Evolutionary conservation across 306 rosid genomes (phyloP).

Genomic region (Cicer pinnatifidum): DNA sequence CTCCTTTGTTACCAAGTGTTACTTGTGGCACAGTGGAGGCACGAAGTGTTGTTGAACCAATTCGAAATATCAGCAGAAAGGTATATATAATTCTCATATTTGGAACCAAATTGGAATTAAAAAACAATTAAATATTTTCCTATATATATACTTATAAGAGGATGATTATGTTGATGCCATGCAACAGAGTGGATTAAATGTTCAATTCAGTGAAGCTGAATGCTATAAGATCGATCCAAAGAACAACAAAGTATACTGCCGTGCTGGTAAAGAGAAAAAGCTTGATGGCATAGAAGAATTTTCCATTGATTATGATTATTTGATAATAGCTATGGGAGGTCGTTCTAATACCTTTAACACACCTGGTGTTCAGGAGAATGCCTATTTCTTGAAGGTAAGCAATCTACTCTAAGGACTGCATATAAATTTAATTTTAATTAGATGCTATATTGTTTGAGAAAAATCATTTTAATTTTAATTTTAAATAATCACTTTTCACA

Average conservation of each 20-base stretch:
- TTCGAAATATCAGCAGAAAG: slow-evolving; percentile 73
- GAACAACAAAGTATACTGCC: slow-evolving; percentile 74
- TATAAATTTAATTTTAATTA: too few species aligned
- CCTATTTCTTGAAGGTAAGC: slow-evolving; percentile 84
- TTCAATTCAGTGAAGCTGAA: slow-evolving; percentile 77
- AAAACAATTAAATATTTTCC: background rate
- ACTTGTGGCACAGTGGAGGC: slow-evolving; percentile 93
- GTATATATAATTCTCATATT: slow-evolving; percentile 40
- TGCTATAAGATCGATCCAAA: slow-evolving; percentile 82
- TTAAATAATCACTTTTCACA: too few species aligned
- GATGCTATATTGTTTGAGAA: too few species aligned
- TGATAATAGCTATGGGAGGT: slow-evolving; percentile 79
- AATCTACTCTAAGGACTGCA: too few species aligned
- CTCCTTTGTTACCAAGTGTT: slow-evolving; percentile 91
- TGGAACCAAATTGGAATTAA: too few species aligned
- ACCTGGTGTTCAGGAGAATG: slow-evolving; percentile 86
- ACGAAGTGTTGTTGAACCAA: slow-evolving; percentile 90
- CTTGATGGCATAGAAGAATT: slow-evolving; percentile 64
- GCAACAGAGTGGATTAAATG: slow-evolving; percentile 63
- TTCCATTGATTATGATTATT: slow-evolving; percentile 82
- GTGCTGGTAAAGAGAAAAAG: slow-evolving; percentile 51
- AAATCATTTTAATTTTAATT: too few species aligned
- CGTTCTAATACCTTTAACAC: slow-evolving; percentile 92
- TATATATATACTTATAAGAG: slow-evolving; percentile 2
- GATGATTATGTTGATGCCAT: background rate